Conservation (phyloP, 106 monocot species). For the Cymbidium sinense region DNA sequence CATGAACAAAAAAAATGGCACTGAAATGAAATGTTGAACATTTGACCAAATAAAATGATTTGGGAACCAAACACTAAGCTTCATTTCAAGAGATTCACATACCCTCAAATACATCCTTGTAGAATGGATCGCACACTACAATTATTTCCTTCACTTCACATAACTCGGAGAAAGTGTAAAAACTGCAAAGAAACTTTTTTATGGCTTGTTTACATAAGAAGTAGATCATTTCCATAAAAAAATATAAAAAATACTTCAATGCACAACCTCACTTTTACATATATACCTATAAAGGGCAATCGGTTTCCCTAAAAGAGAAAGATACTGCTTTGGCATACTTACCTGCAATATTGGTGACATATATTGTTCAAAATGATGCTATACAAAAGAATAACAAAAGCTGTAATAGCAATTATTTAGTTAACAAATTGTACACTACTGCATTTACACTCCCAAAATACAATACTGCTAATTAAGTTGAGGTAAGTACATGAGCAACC, state of each 20-base stretch:
- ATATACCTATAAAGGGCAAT: constrained; percentile 90
- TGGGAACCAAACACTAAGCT: constrained; percentile 3
- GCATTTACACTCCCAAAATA: not conserved
- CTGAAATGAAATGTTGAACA: not conserved
- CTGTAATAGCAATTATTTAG: not conserved
- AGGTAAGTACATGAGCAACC: no score
- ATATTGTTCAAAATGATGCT: not conserved
- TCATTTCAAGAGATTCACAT: constrained; percentile 2
- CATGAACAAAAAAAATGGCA: not conserved
- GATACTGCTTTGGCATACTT: constrained; percentile 94
- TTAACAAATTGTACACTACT: not conserved
- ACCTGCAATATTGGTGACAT: constrained; percentile 37
- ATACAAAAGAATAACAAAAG: not conserved
- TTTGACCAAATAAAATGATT: not conserved
- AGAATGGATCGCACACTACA: constrained; percentile 92
- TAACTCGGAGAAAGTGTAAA: constrained; percentile 68
- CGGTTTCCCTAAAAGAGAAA: constrained; percentile 82
- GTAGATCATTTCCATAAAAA: not conserved
- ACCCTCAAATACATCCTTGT: constrained; percentile 92
- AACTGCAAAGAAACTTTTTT: constrained; percentile 39
- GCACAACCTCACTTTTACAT: not conserved
- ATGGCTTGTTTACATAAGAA: not conserved
- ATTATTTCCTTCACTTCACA: constrained; percentile 91
- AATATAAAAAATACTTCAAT: not conserved
- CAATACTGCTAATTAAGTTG: not conserved